Evolutionary conservation across 1,139 yeast genomes (phyloP).

Genomic region (Spathaspora sp.): DNA sequence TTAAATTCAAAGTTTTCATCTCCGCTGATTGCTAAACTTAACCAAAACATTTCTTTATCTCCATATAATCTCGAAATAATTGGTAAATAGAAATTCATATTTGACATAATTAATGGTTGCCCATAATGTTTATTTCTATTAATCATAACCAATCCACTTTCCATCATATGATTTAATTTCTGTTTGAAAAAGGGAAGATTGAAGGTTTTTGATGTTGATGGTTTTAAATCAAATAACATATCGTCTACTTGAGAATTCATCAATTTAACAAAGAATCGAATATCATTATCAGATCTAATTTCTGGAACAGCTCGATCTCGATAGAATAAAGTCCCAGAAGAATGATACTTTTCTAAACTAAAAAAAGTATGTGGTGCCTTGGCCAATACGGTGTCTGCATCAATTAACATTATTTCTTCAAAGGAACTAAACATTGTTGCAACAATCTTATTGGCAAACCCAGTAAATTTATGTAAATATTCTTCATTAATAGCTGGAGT

Average conservation of each 20-base stretch:
- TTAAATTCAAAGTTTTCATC: conserved; percentile 51
- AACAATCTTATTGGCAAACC: conserved; percentile 48
- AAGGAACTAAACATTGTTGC: conserved; percentile 51
- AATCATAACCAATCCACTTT: conserved; percentile 50
- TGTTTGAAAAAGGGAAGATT: conserved; percentile 20
- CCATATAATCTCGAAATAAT: conserved; percentile 49
- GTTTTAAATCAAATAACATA: conserved; percentile 29
- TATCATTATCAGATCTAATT: conserved; percentile 29
- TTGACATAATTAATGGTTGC: conserved; percentile 43
- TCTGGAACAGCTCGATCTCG: conserved; percentile 46
- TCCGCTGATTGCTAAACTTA: conserved; percentile 55
- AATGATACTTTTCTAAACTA: conserved; percentile 28
- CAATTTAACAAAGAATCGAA: conserved; percentile 34
- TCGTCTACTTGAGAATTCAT: conserved; percentile 42
- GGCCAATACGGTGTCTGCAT: conserved; percentile 49
- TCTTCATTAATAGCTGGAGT: conserved; percentile 24
- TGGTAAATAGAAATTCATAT: conserved; percentile 40
- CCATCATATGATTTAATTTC: conserved; percentile 45
- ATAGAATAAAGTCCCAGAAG: conserved; percentile 45
- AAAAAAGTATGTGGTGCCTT: conserved; percentile 36
- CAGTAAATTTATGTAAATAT: conserved; percentile 30
- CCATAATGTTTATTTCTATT: conserved; percentile 41
- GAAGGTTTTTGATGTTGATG: conserved; percentile 9
- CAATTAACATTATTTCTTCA: conserved; percentile 47
- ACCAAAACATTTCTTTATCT: conserved; percentile 67